phyloP scores from a whole-genome alignment of 192 early-diverging fungal species.

The Haplosporangium gracile region DNA sequence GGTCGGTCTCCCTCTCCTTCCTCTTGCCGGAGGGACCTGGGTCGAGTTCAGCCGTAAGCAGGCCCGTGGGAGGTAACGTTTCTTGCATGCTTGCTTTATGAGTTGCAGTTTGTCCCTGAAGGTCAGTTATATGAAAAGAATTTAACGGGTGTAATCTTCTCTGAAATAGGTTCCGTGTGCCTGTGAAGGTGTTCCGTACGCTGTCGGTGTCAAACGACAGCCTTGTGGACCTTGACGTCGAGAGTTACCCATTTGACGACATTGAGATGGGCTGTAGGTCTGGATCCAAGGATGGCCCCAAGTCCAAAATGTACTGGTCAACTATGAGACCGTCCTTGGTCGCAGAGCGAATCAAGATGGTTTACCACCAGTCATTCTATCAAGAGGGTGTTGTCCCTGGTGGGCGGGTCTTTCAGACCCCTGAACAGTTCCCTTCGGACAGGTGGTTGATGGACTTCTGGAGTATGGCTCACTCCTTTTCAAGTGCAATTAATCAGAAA shows the following conservation, averaged over 20 bases:
- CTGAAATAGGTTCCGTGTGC: conserved; percentile 1
- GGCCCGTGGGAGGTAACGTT: background rate
- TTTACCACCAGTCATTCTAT: background rate
- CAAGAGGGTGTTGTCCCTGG: background rate
- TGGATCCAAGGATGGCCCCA: background rate
- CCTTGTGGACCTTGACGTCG: conserved; percentile 7
- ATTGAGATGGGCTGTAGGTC: background rate
- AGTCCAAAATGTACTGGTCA: conserved; percentile 11
- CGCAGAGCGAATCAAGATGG: background rate
- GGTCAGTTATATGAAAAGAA: background rate
- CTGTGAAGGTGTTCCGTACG: background rate
- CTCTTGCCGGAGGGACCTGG: conserved; percentile 10
- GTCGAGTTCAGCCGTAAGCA: background rate
- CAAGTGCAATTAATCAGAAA: background rate
- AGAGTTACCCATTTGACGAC: background rate
- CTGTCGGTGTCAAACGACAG: conserved; percentile 5
- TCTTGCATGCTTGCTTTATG: background rate
- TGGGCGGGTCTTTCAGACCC: background rate
- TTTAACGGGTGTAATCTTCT: too few species aligned
- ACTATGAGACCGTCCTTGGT: background rate
- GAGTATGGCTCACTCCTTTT: background rate
- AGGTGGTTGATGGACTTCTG: conserved; percentile 24
- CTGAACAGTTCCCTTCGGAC: conserved; percentile 3
- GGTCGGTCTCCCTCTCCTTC: conserved; percentile 6
- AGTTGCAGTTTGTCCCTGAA: background rate